Evolutionary conservation across 2,329 filamentous ascomycete genomes (phyloP).

Genomic region (Monilinia polystroma): DNA sequence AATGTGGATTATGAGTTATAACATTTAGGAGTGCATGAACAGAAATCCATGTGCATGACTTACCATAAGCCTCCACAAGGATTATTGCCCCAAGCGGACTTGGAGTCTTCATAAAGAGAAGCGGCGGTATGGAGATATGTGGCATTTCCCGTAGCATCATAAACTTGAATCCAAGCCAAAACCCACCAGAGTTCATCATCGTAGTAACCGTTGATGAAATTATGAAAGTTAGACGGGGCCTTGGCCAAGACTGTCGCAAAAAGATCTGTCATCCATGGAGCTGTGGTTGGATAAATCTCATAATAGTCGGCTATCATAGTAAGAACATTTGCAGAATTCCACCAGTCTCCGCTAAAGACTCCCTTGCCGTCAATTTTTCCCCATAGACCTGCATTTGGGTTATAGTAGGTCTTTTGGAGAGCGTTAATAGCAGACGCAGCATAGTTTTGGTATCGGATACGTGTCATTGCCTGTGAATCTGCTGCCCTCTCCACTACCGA

Average conservation of each 20-base stretch:
- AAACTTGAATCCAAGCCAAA: conserved; percentile 56
- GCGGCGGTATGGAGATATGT: conserved; percentile 55
- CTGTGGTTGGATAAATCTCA: conserved; percentile 30
- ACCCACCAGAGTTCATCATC: conserved; percentile 67
- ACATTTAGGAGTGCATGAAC: not conserved
- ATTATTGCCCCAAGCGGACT: conserved; percentile 48
- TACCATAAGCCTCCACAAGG: conserved; percentile 55
- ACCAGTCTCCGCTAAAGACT: conserved; percentile 66
- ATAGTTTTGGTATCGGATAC: conserved; percentile 18
- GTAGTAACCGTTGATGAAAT: conserved; percentile 52
- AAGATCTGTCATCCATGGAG: conserved; percentile 15
- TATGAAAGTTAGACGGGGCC: conserved; percentile 21
- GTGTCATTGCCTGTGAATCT: not conserved
- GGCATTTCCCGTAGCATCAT: conserved; percentile 52
- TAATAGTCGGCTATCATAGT: conserved; percentile 59
- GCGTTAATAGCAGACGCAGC: conserved; percentile 18
- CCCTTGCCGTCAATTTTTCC: conserved; percentile 48
- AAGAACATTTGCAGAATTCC: conserved; percentile 68
- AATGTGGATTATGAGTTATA: conserved; percentile 9
- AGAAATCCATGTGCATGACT: conserved; percentile 18
- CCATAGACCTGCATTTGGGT: conserved; percentile 60
- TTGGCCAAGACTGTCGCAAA: conserved; percentile 32
- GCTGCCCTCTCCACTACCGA: not conserved
- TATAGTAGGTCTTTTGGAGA: conserved; percentile 45
- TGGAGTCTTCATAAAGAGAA: conserved; percentile 57